Conservation (phyloP, 495 filamentous ascomycete species). For the Neurospora tetraspora region DNA sequence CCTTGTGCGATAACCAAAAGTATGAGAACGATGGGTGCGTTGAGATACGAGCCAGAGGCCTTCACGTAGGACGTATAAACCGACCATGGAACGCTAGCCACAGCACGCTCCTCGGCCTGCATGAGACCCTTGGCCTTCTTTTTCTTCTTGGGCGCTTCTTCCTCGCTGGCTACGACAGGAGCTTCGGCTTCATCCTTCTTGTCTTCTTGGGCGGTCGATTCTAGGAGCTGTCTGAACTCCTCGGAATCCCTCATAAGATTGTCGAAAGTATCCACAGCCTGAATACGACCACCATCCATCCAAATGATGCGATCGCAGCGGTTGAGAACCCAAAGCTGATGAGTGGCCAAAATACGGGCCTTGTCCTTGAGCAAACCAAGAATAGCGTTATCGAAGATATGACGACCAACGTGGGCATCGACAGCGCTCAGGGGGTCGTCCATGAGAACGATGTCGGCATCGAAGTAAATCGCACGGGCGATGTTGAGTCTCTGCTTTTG, state of each 20-base stretch:
- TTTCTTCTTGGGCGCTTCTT: slow-evolving; percentile 47
- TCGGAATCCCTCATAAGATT: slow-evolving; percentile 70
- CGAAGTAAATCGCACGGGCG: slow-evolving; percentile 75
- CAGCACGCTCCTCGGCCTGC: slow-evolving; percentile 81
- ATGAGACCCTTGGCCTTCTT: slow-evolving; percentile 61
- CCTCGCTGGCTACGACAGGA: slow-evolving; percentile 32
- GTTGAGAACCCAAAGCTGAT: slow-evolving; percentile 85
- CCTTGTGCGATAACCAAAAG: slow-evolving; percentile 64
- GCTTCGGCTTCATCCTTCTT: slow-evolving; percentile 39
- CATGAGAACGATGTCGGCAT: slow-evolving; percentile 73
- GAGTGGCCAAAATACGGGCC: slow-evolving; percentile 83
- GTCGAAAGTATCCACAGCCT: slow-evolving; percentile 77
- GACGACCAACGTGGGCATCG: slow-evolving; percentile 79
- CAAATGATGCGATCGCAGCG: slow-evolving; percentile 86
- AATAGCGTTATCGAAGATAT: slow-evolving; percentile 95
- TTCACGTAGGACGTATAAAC: slow-evolving; percentile 74
- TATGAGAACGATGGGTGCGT: slow-evolving; percentile 52
- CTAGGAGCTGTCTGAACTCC: slow-evolving; percentile 72
- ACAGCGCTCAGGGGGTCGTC: slow-evolving; percentile 78
- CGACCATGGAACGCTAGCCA: slow-evolving; percentile 70
- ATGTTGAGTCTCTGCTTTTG: slow-evolving; percentile 82
- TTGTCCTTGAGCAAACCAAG: slow-evolving; percentile 82
- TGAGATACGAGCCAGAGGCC: slow-evolving; percentile 69
- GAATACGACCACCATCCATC: slow-evolving; percentile 77
- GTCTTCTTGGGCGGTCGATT: slow-evolving; percentile 67